Conservation (phyloP, 1,284 basidiomycete species). For the Meira miltonrushii region DNA sequence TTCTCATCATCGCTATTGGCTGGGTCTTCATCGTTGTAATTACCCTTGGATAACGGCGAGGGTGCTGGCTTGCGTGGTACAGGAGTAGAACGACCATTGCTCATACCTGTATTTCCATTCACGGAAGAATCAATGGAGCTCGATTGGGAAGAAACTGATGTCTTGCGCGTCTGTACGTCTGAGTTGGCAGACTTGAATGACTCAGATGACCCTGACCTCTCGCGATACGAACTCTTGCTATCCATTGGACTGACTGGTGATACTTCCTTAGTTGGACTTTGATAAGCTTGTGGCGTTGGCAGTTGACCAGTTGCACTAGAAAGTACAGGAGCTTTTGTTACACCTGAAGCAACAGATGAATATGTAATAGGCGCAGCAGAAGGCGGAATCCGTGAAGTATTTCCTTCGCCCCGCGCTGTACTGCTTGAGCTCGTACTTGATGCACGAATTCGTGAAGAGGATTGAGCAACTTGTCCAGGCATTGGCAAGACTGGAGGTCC, state of each 20-base stretch:
- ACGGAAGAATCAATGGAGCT: too few species aligned
- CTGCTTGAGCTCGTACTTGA: slow-evolving; percentile 24
- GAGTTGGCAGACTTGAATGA: too few species aligned
- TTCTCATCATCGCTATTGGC: slow-evolving; percentile 40
- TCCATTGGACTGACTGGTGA: too few species aligned
- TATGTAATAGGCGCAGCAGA: slow-evolving; percentile 8
- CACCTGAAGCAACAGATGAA: slow-evolving; percentile 8
- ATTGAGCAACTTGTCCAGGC: background rate
- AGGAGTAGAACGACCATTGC: background rate
- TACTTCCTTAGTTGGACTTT: too few species aligned
- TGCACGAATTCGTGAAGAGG: slow-evolving; percentile 26
- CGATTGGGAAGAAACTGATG: background rate
- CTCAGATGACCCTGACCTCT: too few species aligned
- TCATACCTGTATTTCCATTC: slow-evolving; percentile 1
- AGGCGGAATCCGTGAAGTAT: too few species aligned
- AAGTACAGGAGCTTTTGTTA: background rate
- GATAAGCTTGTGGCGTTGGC: too few species aligned
- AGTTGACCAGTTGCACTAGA: background rate
- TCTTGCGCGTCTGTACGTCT: too few species aligned
- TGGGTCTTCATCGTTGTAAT: slow-evolving; percentile 29
- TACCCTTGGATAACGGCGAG: slow-evolving; percentile 37
- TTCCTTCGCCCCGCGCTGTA: slow-evolving; percentile 6
- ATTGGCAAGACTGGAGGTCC: slow-evolving; percentile 3
- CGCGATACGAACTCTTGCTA: too few species aligned
- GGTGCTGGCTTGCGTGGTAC: slow-evolving; percentile 16